Base-by-base conservation (phyloP, 345 rosid species). In the Durio zibethinus region DNA sequence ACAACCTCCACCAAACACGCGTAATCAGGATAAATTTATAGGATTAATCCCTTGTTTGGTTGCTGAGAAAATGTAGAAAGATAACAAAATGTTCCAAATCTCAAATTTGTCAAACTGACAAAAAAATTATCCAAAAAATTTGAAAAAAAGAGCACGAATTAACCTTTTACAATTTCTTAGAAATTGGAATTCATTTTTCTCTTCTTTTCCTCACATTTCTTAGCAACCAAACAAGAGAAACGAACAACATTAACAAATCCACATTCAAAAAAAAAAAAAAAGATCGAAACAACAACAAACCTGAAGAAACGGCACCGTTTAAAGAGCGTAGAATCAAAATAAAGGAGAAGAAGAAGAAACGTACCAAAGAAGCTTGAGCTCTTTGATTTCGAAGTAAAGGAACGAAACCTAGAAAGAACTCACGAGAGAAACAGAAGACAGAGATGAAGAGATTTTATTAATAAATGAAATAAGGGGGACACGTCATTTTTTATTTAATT, bases 351-450 rank as follows among this genome's bases (percentile, higher is more conserved):
- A 74, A 61, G 29, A 79, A 60, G 74, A 64, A 66, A 83, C 81
- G 77, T 85, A 84, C 89, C 84, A 63, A 78, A n/a, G 78, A 85
- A 86, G 83, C 78, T 79, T 50, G 12, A 66, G 12, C 77, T 18
- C 60, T 74, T 80, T 82, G 83, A 78, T 81, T 86, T 77, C 25
- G 81, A 84, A 86, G 93, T 87, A 80, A 76, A 87, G 86, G 76
- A 80, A 81, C 80, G 82, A 80, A 84, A 84, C 64, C 89, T 56
- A 42, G 72, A 48, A 80, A 33, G 76, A 75, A n/a, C n/a, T n/a
- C n/a, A n/a, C n/a, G 77, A 40, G 10, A n/a, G 52, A 42, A 14
- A n/a, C 31, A 35, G 53, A 43, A 45, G 52, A 60, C 10, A 4
- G 12, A 29, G 29, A 4, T 69, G 69, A 43, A 36, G 36, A 33